phyloP scores from a whole-genome alignment of 164 flowering plant genomes.

The Houttuynia cordata region DNA sequence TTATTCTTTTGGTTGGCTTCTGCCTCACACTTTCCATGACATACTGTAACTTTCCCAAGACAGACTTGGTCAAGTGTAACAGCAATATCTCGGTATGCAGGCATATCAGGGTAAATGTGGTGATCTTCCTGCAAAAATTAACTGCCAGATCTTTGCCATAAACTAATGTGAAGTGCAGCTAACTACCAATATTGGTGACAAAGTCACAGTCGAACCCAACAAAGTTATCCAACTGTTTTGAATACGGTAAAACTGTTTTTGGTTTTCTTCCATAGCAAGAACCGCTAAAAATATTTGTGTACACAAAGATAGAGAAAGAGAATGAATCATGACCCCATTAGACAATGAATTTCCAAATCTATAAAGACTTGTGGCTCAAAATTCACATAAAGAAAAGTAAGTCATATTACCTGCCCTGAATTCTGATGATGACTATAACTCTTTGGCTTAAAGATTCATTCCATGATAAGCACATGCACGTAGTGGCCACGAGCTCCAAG shows the following conservation, averaged over 20 bases:
- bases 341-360: background rate
- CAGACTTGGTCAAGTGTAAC: slow-evolving; percentile 96
- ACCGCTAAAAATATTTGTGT: slow-evolving; percentile 80
- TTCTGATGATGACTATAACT: slow-evolving; percentile 38
- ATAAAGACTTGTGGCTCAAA: background rate
- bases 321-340: background rate
- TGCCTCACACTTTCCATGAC: slow-evolving; percentile 65
- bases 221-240: too few species aligned
- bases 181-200: too few species aligned
- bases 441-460: slow-evolving; percentile 59
- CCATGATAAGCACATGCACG: slow-evolving; percentile 68
- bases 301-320: slow-evolving; percentile 57
- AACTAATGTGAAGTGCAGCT: too few species aligned
- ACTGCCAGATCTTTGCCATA: too few species aligned
- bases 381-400: background rate
- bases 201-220: too few species aligned
- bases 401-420: slow-evolving; percentile 63
- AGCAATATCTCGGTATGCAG: slow-evolving; percentile 72
- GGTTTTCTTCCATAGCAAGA: slow-evolving; percentile 80
- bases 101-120: too few species aligned
- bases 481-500: slow-evolving; percentile 59
- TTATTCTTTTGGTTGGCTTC: slow-evolving; percentile 45
- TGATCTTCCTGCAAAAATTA: slow-evolving; percentile 53
- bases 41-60: slow-evolving; percentile 51
- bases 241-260: slow-evolving; percentile 46